Percentiles rank a stretch among this genome's conserved stretches.
Evolutionary conservation across 805 yeast genomes (phyloP).

Genomic region (Nakazawaea siamensis): DNA sequence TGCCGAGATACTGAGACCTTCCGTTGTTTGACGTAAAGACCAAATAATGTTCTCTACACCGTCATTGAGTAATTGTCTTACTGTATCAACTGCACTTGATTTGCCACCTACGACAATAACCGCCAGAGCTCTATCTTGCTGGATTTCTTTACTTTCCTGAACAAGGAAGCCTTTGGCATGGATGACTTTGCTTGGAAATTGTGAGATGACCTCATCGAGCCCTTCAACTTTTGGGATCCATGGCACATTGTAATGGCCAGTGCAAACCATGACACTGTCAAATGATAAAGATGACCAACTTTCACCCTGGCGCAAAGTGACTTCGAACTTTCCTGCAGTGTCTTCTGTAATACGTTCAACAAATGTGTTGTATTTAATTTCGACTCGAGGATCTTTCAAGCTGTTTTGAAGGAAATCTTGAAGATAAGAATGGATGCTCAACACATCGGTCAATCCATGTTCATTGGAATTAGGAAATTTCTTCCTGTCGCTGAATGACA

Average conservation of each 20-base stretch:
- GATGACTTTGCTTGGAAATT: slow-evolving; percentile 12
- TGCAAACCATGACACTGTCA: slow-evolving; percentile 32
- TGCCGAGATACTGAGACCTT: not conserved
- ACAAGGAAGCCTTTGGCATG: slow-evolving; percentile 20
- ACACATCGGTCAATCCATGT: slow-evolving; percentile 15
- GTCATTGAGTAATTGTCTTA: not conserved
- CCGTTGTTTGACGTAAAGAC: not conserved
- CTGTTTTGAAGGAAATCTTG: slow-evolving; percentile 21
- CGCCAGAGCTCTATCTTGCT: too few species aligned
- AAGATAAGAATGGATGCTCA: slow-evolving; percentile 25
- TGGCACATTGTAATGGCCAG: slow-evolving; percentile 36
- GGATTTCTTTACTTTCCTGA: too few species aligned
- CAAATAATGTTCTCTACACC: not conserved
- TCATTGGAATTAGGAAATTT: slow-evolving; percentile 23
- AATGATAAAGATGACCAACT: slow-evolving; percentile 28
- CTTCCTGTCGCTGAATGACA: slow-evolving; percentile 35
- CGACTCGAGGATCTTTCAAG: slow-evolving; percentile 14
- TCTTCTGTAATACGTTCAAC: slow-evolving; percentile 28
- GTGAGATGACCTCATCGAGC: slow-evolving; percentile 19
- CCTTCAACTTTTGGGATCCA: slow-evolving; percentile 30
- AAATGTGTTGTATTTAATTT: slow-evolving; percentile 24
- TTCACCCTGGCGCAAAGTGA: slow-evolving; percentile 19
- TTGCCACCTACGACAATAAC: slow-evolving; percentile 10
- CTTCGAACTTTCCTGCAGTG: slow-evolving; percentile 12
- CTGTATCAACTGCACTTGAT: slow-evolving; percentile 6